Percentiles rank a stretch among this genome's conserved stretches.
Evolutionary conservation across 768 basidiomycete species (phyloP).

Genomic region (Boletus reticuloceps): DNA sequence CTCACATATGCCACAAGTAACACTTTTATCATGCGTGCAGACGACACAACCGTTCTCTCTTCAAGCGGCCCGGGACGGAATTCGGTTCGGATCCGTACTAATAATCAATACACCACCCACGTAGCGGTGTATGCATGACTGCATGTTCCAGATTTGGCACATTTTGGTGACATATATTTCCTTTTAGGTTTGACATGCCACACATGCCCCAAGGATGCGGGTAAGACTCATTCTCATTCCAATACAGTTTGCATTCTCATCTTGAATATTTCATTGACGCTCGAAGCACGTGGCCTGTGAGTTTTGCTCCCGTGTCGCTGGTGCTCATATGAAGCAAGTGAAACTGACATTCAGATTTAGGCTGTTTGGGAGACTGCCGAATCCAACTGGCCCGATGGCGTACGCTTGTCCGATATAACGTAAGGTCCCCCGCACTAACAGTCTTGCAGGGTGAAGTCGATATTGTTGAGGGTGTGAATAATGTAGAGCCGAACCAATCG

Average conservation of each 20-base stretch:
- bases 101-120: conserved; percentile 32
- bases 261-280: background rate
- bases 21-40: conserved; percentile 38
- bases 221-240: conserved; percentile 16
- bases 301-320: background rate
- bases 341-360: conserved; percentile 13
- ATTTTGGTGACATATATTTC: background rate
- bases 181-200: conserved; percentile 29
- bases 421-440: background rate
- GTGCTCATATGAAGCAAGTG: conserved; percentile 3
- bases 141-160: background rate
- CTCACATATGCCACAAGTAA: conserved; percentile 27
- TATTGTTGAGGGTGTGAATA: conserved; percentile 46
- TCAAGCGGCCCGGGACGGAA: conserved; percentile 33
- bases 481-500: conserved; percentile 47
- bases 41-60: conserved; percentile 31
- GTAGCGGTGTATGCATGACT: conserved; percentile 30
- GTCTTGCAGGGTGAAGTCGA: conserved; percentile 28
- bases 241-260: background rate
- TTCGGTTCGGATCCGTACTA: conserved; percentile 34
- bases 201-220: conserved; percentile 39
- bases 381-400: conserved; percentile 26
- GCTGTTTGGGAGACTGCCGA: conserved; percentile 29
- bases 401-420: conserved; percentile 3
- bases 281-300: conserved; percentile 37